phyloP scores from a whole-genome alignment of 2,329 filamentous ascomycete genomes.

The Calonectria pauciramosa region DNA sequence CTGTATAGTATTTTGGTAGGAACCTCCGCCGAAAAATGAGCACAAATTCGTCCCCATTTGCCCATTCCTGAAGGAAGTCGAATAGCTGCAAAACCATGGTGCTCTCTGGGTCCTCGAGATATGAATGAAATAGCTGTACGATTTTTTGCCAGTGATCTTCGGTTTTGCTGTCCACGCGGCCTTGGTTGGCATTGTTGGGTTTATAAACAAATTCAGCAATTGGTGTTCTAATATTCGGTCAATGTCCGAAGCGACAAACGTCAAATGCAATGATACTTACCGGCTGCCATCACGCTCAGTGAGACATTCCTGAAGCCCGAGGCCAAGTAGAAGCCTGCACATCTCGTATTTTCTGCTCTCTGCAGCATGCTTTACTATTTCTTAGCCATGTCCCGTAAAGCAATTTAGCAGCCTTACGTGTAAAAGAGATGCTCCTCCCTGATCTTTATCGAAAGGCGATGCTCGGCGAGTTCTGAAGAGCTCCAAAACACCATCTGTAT shows the following conservation, averaged over 20 bases:
- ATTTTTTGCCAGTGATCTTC: conserved; percentile 24
- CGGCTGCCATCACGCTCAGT: background rate
- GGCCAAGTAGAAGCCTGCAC: conserved; percentile 27
- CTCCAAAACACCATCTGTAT: conserved; percentile 34
- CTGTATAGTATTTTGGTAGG: conserved; percentile 30
- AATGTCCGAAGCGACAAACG: background rate
- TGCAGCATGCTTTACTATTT: conserved; percentile 34
- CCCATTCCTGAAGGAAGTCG: conserved; percentile 14
- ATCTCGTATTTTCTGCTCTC: conserved; percentile 10
- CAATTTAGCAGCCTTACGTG: conserved; percentile 25
- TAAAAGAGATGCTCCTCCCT: conserved; percentile 24
- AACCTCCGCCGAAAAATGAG: conserved; percentile 35
- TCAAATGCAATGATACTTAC: background rate
- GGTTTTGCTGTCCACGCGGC: background rate
- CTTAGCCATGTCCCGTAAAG: background rate
- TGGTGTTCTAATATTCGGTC: conserved; percentile 14
- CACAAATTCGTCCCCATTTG: conserved; percentile 12
- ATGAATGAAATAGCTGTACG: conserved; percentile 33
- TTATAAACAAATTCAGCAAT: conserved; percentile 3
- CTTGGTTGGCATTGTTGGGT: background rate
- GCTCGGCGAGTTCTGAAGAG: conserved; percentile 38
- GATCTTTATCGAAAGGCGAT: conserved; percentile 43
- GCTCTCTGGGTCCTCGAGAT: conserved; percentile 35
- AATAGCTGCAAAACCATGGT: conserved; percentile 33
- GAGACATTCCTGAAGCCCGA: conserved; percentile 32